Conservation (phyloP, 2,329 filamentous ascomycete species). For the Talaromyces sp. region DNA sequence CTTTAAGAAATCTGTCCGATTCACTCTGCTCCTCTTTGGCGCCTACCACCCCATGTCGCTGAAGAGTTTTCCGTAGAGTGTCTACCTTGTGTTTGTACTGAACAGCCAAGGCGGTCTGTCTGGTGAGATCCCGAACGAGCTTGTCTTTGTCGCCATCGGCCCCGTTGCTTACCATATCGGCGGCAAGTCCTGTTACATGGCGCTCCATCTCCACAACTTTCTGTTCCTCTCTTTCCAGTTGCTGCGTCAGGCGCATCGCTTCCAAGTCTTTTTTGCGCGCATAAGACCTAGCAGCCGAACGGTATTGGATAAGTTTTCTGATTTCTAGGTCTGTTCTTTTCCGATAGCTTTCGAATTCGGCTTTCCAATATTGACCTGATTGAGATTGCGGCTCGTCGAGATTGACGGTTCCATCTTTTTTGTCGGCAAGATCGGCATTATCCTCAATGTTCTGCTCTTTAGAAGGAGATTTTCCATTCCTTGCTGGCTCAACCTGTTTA, state of each 20-base stretch:
- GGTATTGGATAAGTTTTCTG: slow-evolving; percentile 56
- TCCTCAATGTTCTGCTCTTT: slow-evolving; percentile 11
- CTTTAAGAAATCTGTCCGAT: slow-evolving; percentile 23
- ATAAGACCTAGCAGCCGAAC: slow-evolving; percentile 54
- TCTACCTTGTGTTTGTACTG: slow-evolving; percentile 40
- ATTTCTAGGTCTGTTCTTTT: slow-evolving; percentile 55
- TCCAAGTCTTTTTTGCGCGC: slow-evolving; percentile 56
- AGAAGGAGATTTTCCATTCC: slow-evolving; percentile 12
- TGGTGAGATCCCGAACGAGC: slow-evolving; percentile 37
- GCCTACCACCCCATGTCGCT: slow-evolving; percentile 34
- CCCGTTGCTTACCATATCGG: slow-evolving; percentile 30
- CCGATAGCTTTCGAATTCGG: slow-evolving; percentile 55
- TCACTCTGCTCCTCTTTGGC: slow-evolving; percentile 21
- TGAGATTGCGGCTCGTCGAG: slow-evolving; percentile 51
- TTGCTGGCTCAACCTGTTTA: slow-evolving; percentile 18
- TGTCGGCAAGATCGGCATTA: slow-evolving; percentile 20
- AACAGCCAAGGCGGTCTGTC: slow-evolving; percentile 39
- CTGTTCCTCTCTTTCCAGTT: slow-evolving; percentile 47
- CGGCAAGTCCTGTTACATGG: slow-evolving; percentile 37
- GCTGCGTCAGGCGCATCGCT: slow-evolving; percentile 46
- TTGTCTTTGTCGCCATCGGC: slow-evolving; percentile 32
- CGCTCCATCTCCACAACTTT: slow-evolving; percentile 41
- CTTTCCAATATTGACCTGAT: slow-evolving; percentile 59
- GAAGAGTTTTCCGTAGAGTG: slow-evolving; percentile 30
- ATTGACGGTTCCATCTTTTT: slow-evolving; percentile 48